A percentile compares a stretch with the other conserved stretches of the same genome.
phyloP scores from a whole-genome alignment of 768 basidiomycete species.

The Leccinum boreale region DNA sequence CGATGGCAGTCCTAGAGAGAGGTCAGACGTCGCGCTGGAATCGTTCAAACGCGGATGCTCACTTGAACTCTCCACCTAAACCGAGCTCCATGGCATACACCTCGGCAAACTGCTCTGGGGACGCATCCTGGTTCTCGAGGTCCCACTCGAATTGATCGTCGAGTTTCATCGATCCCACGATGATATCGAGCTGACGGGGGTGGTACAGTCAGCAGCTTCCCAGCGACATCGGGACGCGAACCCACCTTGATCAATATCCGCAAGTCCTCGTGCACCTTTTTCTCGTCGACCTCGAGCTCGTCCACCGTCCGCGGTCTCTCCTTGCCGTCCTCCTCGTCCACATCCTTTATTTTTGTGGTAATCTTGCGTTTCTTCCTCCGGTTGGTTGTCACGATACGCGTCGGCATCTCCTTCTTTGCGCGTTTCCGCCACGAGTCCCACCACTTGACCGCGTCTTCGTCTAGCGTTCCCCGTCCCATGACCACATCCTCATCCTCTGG shows the following conservation, averaged over 20 bases:
- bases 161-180: slow-evolving; percentile 87
- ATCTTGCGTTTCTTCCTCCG: slow-evolving; percentile 44
- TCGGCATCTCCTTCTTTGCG: slow-evolving; percentile 30
- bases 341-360: slow-evolving; percentile 26
- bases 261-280: slow-evolving; percentile 76
- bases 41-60: slow-evolving; percentile 23
- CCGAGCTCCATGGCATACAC: slow-evolving; percentile 85
- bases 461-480: slow-evolving; percentile 40
- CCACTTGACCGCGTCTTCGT: slow-evolving; percentile 52
- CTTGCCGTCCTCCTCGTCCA: slow-evolving; percentile 27
- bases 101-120: slow-evolving; percentile 91
- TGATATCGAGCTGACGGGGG: slow-evolving; percentile 78
- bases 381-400: slow-evolving; percentile 28
- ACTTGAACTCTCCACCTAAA: slow-evolving; percentile 90
- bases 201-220: slow-evolving; percentile 2
- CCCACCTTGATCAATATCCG: slow-evolving; percentile 88
- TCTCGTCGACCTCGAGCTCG: slow-evolving; percentile 64
- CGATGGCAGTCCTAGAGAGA: slow-evolving; percentile 79
- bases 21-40: slow-evolving; percentile 9
- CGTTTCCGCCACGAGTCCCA: slow-evolving; percentile 73
- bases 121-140: slow-evolving; percentile 70
- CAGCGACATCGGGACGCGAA: not conserved
- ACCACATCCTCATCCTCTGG: slow-evolving; percentile 19
- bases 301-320: slow-evolving; percentile 54
- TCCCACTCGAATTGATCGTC: slow-evolving; percentile 99